Base-by-base conservation (phyloP, 441 rosid genomes). In the Corymbia citriodora region DNA sequence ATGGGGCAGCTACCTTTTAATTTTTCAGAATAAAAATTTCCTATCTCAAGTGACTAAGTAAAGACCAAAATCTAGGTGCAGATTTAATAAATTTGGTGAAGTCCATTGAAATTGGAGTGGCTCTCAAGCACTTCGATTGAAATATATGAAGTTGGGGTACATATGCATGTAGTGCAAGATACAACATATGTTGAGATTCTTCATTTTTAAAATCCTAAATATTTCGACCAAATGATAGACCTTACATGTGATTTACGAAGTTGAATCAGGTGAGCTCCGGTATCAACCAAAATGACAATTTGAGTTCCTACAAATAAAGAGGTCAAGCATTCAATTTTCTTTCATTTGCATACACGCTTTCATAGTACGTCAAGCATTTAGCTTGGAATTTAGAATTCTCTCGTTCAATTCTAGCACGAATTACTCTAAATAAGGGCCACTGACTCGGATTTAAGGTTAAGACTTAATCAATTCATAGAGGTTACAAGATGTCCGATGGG, bases 361-460 rank as follows among this genome's bases (percentile, higher is more conserved):
- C 45, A 40, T 5, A 40, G 45, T 40, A 40, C 45, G 6, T 40
- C 45, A 40, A 40, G 45, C 45, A 5, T 40, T 40, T 40, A 40
- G 45, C 45, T 40, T 40, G 6, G 45, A 40, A 40, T 40, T 40
- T 40, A 40, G 45, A 40, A 8, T 21, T 74, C 9, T 40, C 2
- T 17, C 1, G 0, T 40, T 13, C 6, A 3, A 74, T 40, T 23
- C 48, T 6, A 1, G 13, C 0, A 0, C n/a, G 27, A 40, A 23
- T 17, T 23, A 45, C 17, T 79, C 25, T 4, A 5, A 40, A 4
- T 40, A 12, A 79, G 17, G 85, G 1, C 1, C 12, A 11, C 7
- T 7, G 5, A 2, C n/a, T 11, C 4, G 2, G 0, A 23, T 74
- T 3, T 74, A 21, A 21, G 52, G 85, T 23, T 21, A 40, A 40